phyloP scores from a whole-genome alignment of 2,329 filamentous ascomycete genomes.

The Exophiala xenobiotica region DNA sequence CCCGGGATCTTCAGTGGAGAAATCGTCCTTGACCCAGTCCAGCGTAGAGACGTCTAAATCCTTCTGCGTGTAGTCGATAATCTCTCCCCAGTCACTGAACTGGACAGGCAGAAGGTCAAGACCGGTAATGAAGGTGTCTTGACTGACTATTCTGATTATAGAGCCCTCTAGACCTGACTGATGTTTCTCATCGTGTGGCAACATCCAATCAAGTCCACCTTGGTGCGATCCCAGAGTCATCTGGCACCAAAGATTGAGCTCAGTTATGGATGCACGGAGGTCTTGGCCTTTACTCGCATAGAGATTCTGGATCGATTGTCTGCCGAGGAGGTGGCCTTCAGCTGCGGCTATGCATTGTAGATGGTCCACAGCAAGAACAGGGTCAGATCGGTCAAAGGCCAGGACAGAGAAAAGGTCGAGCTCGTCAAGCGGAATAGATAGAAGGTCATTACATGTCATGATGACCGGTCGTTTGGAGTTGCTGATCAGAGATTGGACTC shows the following conservation, averaged over 20 bases:
- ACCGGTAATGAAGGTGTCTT: conserved; percentile 70
- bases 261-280: conserved; percentile 74
- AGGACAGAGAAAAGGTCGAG: conserved; percentile 85
- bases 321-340: conserved; percentile 77
- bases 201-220: conserved; percentile 87
- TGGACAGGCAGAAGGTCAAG: conserved; percentile 63
- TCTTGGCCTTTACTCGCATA: conserved; percentile 70
- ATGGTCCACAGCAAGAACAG: conserved; percentile 72
- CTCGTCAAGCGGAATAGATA: conserved; percentile 69
- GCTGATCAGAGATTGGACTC: conserved; percentile 71
- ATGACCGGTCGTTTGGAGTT: conserved; percentile 90
- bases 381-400: conserved; percentile 66
- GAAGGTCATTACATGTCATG: conserved; percentile 92
- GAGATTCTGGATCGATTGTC: conserved; percentile 66
- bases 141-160: conserved; percentile 70
- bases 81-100: conserved; percentile 13
- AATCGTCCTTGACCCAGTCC: conserved; percentile 33
- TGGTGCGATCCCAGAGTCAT: conserved; percentile 88
- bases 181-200: conserved; percentile 70
- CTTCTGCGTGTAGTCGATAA: conserved; percentile 18
- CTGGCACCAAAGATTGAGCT: conserved; percentile 96
- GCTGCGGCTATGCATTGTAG: conserved; percentile 78
- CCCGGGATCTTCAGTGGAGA: conserved; percentile 58
- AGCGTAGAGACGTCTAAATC: conserved; percentile 16
- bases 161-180: conserved; percentile 65